A percentile compares a stretch with the other conserved stretches of the same genome.
Evolutionary conservation across 1,139 yeast genomes (phyloP).

Genomic region (Saccharomyces pastorianus): DNA sequence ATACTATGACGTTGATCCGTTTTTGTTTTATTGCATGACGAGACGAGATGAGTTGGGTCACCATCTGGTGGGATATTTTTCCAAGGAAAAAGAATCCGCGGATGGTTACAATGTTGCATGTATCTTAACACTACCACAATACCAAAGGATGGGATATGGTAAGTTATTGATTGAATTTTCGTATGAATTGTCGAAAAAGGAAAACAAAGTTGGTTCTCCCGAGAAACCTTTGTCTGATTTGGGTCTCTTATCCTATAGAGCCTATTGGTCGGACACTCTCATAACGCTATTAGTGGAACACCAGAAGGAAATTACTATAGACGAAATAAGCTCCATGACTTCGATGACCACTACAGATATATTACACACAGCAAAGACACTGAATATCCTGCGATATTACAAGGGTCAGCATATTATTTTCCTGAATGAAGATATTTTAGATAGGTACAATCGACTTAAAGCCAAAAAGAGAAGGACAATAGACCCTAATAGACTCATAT

Average conservation of each 20-base stretch:
- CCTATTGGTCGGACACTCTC: constrained; percentile 91
- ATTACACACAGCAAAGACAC: constrained; percentile 82
- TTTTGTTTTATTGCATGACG: constrained; percentile 91
- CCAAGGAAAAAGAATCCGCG: constrained; percentile 92
- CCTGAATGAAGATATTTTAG: constrained; percentile 73
- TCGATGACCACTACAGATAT: constrained; percentile 97
- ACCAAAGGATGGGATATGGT: constrained; percentile 93
- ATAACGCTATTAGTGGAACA: constrained; percentile 65
- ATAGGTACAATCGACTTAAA: constrained; percentile 64
- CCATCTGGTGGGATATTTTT: constrained; percentile 91
- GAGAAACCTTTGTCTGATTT: constrained; percentile 94
- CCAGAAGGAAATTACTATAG: constrained; percentile 72
- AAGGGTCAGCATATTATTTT: constrained; percentile 95
- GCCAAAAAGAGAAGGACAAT: constrained; percentile 71
- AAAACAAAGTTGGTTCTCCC: constrained; percentile 89
- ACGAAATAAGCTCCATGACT: constrained; percentile 77
- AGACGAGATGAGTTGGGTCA: constrained; percentile 81
- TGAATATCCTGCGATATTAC: constrained; percentile 82
- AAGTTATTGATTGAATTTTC: constrained; percentile 86
- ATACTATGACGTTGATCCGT: constrained; percentile 96
- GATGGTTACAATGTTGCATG: constrained; percentile 97
- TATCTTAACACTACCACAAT: constrained; percentile 89
- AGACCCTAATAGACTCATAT: constrained; percentile 60
- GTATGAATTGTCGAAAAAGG: constrained; percentile 78
- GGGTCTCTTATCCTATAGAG: constrained; percentile 87